Conservation (phyloP, 371 early-diverging fungal species). For the Mucor piriformis region DNA sequence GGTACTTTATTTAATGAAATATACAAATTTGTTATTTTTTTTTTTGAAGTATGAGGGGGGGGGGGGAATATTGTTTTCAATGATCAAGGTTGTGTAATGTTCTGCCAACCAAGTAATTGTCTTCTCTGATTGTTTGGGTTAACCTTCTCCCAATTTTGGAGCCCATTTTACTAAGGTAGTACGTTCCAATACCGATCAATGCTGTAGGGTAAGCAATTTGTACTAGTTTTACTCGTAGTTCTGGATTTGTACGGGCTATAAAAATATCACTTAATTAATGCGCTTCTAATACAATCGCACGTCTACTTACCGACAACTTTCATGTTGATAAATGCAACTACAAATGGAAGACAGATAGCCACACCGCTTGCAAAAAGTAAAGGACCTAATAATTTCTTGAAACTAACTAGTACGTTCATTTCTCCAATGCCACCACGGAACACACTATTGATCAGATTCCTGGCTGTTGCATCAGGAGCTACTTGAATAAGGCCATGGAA, state of each 20-base stretch:
- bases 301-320: slow-evolving; percentile 13
- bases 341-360: slow-evolving; percentile 10
- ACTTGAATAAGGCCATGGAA: slow-evolving; percentile 30
- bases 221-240: slow-evolving; percentile 28
- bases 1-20: no score
- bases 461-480: slow-evolving; percentile 27
- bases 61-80: no score
- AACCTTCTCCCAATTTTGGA: slow-evolving; percentile 42
- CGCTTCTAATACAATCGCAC: no score
- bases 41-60: slow-evolving; percentile 27
- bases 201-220: slow-evolving; percentile 45
- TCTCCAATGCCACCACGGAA: slow-evolving; percentile 25
- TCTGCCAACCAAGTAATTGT: slow-evolving; percentile 65
- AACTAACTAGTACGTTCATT: slow-evolving; percentile 11
- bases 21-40: background rate
- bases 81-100: slow-evolving; percentile 65
- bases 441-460: slow-evolving; percentile 30
- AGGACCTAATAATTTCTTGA: slow-evolving; percentile 8
- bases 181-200: slow-evolving; percentile 26
- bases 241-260: slow-evolving; percentile 20
- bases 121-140: slow-evolving; percentile 61
- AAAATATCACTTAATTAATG: background rate
- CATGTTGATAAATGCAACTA: slow-evolving; percentile 14
- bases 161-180: slow-evolving; percentile 33
- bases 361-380: background rate